Evolutionary conservation across 345 rosid genomes (phyloP), one percentile per base, ranked within the genome.

Genomic region (Eucalyptus pauciflora): DNA sequence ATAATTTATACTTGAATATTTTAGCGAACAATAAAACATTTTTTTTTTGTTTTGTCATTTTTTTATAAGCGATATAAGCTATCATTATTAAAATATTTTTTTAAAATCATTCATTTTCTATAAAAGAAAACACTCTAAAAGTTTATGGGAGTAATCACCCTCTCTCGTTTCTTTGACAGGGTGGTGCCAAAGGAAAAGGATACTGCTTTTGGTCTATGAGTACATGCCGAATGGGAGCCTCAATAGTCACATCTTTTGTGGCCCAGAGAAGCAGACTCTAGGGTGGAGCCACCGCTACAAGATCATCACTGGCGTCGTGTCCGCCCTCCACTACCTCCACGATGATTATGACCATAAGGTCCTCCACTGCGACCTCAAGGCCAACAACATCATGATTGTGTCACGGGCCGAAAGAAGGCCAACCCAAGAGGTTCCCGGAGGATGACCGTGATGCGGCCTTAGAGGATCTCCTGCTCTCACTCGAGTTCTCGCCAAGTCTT

Each of bases 141-240:
- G 14, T 60, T 12, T 20, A 10, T 41, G 71, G 41, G 41, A 87
- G 5, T 31, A 6, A 6, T 29, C 49, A 2, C 7, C 64, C 11
- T 43, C 56, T 45, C 31, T 8, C 43, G 22, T 56, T 25, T 56
- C 0, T 56, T 24, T 25, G 33, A 13, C 27, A 95, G 94, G 95
- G 15, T 95, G 96, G 95, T 94, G 96, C 89, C 93, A 94, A 91
- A 89, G 90, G 88, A 95, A 93, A 18, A 92, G 92, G 17, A 87
- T 88, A 90, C 86, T 95, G 31, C 92, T 94, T 16, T 83, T 94
- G 51, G 95, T 94, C 4, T 94, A 94, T 46, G 96, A 94, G 20
- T 95, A 86, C 92, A 94, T 95, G 97, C 95, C 95, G 22, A 94
- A 95, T 8, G 95, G 96, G 5, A 93, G 97, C 92, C 90, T 94